These are phyloP conservation scores for Coemansia furcata DNA, from an alignment of 192 early-diverging fungal species.

Conservation along the genomic window DNA sequence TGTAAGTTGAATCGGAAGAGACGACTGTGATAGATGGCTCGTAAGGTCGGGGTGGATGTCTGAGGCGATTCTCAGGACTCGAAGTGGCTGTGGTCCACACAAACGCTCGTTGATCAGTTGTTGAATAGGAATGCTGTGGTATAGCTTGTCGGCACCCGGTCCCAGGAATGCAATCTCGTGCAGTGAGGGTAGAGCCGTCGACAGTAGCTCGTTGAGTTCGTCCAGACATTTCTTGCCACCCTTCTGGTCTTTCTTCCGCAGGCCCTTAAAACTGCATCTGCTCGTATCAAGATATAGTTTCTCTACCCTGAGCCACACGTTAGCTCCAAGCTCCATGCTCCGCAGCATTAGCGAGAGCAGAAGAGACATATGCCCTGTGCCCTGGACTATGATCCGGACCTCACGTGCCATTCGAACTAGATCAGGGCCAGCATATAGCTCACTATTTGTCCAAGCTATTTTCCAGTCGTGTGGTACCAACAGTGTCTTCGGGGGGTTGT, in stretches of 20 bases:
- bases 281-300: background rate
- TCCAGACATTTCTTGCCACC: background rate
- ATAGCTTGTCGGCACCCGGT: background rate
- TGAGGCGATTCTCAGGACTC: background rate
- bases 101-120: constrained; percentile 17
- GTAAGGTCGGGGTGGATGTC: constrained; percentile 6
- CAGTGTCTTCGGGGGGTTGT: background rate
- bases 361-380: background rate
- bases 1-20: background rate
- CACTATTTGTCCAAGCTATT: background rate
- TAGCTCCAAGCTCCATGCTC: background rate
- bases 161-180: constrained; percentile 4
- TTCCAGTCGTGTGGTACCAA: background rate
- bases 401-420: background rate
- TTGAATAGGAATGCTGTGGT: background rate
- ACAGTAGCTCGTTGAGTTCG: constrained; percentile 2
- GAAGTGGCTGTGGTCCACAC: background rate
- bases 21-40: constrained; percentile 54
- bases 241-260: background rate
- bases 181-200: constrained; percentile 6
- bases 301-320: background rate
- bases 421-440: background rate
- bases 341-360: background rate
- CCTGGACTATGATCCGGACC: background rate
- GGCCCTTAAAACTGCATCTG: background rate